phyloP scores from a whole-genome alignment of 2,329 filamentous ascomycete species.

The Didymosphaeria variabile region DNA sequence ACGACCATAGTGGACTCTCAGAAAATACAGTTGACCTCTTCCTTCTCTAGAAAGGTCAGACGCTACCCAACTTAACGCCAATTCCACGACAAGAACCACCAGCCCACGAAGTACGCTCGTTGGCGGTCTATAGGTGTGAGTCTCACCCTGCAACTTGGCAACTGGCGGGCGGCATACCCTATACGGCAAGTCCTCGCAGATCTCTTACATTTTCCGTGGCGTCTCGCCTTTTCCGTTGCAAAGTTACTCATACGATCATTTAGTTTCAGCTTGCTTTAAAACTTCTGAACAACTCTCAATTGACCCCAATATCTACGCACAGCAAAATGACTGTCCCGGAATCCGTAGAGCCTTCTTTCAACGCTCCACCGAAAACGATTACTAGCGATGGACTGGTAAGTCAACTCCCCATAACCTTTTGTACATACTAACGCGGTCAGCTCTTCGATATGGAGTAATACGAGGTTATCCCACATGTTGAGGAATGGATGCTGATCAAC shows the following conservation, averaged over 20 bases:
- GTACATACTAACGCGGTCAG: conserved; percentile 13
- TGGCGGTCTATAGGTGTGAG: background rate
- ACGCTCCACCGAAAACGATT: conserved; percentile 51
- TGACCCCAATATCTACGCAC: background rate
- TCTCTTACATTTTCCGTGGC: conserved; percentile 7
- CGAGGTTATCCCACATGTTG: background rate
- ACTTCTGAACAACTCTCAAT: background rate
- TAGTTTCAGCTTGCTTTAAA: background rate
- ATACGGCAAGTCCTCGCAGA: conserved; percentile 20
- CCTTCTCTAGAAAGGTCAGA: background rate
- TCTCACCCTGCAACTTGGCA: background rate
- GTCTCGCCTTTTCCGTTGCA: conserved; percentile 7
- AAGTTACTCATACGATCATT: background rate
- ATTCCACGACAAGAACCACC: background rate
- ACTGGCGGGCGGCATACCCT: conserved; percentile 27
- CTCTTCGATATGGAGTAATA: conserved; percentile 48
- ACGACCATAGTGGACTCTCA: background rate
- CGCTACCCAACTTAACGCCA: background rate
- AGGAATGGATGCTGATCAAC: conserved; percentile 17
- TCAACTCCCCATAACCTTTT: background rate
- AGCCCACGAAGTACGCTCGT: background rate
- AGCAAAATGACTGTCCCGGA: conserved; percentile 44
- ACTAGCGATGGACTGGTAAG: conserved; percentile 55
- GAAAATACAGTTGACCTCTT: background rate
- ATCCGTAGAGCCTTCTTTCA: conserved; percentile 48